Evolutionary conservation across 495 filamentous ascomycete species (phyloP).

Genomic region (Bombardia bombarda): DNA sequence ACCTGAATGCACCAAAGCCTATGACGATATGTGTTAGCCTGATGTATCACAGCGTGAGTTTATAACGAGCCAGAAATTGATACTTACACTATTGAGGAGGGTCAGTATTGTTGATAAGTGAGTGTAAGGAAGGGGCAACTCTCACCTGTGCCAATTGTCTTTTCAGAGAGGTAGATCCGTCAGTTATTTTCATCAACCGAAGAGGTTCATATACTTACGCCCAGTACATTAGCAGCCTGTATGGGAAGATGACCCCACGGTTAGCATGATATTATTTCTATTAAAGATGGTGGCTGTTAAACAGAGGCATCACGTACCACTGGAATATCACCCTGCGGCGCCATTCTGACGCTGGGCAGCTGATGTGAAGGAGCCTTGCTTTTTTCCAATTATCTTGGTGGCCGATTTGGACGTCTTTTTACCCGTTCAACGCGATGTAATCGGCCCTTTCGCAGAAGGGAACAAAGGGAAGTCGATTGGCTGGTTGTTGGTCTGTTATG

Average conservation of each 20-base stretch:
- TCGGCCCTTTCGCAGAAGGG: too few relatives aligned
- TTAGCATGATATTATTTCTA: constrained; percentile 1
- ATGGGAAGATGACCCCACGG: not conserved
- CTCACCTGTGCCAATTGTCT: constrained; percentile 40
- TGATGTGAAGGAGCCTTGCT: too few relatives aligned
- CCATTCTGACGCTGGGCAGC: constrained; percentile 25
- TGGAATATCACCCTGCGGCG: constrained; percentile 36
- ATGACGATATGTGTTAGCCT: not conserved
- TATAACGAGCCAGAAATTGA: not conserved
- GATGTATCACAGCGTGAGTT: not conserved
- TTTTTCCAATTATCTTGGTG: too few relatives aligned
- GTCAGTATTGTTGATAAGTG: too few relatives aligned
- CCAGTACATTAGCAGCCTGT: constrained; percentile 42
- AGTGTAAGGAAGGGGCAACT: too few relatives aligned
- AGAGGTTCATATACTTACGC: constrained; percentile 23
- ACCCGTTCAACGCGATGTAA: too few relatives aligned
- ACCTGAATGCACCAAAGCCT: constrained; percentile 46
- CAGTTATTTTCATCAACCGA: not conserved
- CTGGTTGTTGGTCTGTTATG: too few relatives aligned
- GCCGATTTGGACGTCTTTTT: too few relatives aligned
- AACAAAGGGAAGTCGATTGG: too few relatives aligned
- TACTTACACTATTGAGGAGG: too few relatives aligned
- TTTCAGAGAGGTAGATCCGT: not conserved
- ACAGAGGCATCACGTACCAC: constrained; percentile 24
- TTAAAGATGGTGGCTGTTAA: not conserved